Conservation (phyloP, 495 filamentous ascomycete species). For the Amphirosellinia nigrospora region DNA sequence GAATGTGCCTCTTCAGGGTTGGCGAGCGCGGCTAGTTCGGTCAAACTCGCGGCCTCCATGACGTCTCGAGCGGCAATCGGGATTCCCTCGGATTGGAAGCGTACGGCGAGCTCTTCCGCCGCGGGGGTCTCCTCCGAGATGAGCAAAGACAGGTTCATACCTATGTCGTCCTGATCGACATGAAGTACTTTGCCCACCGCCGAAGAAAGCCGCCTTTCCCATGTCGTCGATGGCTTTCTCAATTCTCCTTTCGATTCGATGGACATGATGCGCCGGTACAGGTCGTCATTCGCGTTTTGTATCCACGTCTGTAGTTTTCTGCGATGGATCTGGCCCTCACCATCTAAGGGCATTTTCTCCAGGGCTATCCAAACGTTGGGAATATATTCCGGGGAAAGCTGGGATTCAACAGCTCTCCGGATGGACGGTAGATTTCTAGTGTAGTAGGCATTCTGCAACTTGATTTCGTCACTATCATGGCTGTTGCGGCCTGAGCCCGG, state of each 20-base stretch:
- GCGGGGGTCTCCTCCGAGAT: conserved; percentile 54
- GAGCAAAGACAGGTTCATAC: conserved; percentile 51
- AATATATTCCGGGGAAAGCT: conserved; percentile 36
- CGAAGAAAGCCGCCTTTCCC: conserved; percentile 48
- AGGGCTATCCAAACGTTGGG: conserved; percentile 52
- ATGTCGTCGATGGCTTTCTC: conserved; percentile 40
- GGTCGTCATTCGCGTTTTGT: conserved; percentile 54
- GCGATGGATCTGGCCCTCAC: conserved; percentile 45
- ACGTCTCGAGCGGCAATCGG: conserved; percentile 39
- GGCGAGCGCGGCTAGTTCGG: conserved; percentile 45
- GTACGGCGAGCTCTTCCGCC: conserved; percentile 45
- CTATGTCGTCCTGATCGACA: conserved; percentile 44
- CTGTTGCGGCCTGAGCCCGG: conserved; percentile 19
- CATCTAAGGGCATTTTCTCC: conserved; percentile 52
- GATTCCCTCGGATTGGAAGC: conserved; percentile 50
- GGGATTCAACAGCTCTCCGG: conserved; percentile 38
- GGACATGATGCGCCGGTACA: conserved; percentile 49
- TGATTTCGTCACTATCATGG: conserved; percentile 39
- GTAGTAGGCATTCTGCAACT: conserved; percentile 47
- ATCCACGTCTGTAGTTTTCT: conserved; percentile 55
- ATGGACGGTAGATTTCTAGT: conserved; percentile 45
- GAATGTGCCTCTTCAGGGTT: conserved; percentile 22
- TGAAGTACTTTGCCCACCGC: conserved; percentile 47
- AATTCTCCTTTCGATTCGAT: conserved; percentile 45
- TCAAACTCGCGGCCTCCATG: conserved; percentile 31